Conservation (phyloP, 2,329 filamentous ascomycete species). For the Claviceps sp. region DNA sequence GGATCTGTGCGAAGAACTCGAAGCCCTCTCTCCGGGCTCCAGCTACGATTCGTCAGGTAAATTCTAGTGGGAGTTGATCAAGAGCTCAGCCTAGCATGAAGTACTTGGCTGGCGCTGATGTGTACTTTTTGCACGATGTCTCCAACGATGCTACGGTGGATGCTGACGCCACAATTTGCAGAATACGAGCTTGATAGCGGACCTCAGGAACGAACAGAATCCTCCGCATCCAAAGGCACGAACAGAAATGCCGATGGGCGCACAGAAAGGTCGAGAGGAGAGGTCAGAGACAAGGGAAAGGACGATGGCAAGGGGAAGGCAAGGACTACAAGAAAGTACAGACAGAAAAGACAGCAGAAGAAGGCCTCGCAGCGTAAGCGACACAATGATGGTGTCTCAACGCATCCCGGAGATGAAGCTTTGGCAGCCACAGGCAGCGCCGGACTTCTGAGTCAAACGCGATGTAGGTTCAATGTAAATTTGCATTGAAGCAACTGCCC, state of each 20-base stretch:
- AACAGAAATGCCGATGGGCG: background rate
- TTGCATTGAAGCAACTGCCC: background rate
- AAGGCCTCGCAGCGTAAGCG: conserved; percentile 1
- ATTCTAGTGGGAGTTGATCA: background rate
- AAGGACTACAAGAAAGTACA: background rate
- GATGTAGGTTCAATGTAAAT: background rate
- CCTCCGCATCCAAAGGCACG: conserved; percentile 1
- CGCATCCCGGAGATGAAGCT: background rate
- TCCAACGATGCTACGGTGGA: no score
- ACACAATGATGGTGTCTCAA: background rate
- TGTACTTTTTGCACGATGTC: background rate
- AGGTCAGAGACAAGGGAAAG: background rate
- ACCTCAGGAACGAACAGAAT: background rate
- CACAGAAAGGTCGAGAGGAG: background rate
- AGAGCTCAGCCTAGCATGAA: background rate
- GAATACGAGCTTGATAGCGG: conserved; percentile 1
- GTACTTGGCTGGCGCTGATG: background rate
- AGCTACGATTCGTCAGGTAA: conserved; percentile 2
- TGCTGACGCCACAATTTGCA: background rate
- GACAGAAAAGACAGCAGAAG: background rate
- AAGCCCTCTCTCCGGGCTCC: conserved; percentile 1
- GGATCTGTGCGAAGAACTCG: background rate
- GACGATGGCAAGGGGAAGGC: background rate
- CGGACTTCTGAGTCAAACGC: background rate
- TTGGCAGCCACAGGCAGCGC: background rate